A percentile compares a stretch with the other conserved stretches of the same genome.
Evolutionary conservation across 306 rosid genomes (phyloP).

Genomic region (Castanea mollissima): DNA sequence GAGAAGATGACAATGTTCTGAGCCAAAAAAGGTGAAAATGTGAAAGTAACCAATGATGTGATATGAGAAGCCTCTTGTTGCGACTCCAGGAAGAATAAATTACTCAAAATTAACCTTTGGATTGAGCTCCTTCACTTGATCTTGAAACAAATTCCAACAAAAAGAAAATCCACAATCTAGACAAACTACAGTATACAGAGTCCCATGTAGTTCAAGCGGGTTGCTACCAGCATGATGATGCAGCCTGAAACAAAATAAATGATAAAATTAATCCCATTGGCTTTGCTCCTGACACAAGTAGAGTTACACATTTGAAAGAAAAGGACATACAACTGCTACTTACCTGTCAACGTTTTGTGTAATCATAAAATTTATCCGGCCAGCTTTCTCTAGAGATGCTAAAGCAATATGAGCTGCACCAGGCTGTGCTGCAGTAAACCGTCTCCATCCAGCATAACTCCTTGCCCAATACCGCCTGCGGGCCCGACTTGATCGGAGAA

Average conservation of each 20-base stretch:
- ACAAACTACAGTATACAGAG: conserved; percentile 79
- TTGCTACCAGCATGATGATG: conserved; percentile 96
- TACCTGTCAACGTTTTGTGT: conserved; percentile 96
- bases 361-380: conserved; percentile 64
- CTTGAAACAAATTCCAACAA: conserved; percentile 69
- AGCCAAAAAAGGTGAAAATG: background rate
- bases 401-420: conserved; percentile 71
- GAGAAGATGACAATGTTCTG: background rate
- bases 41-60: background rate
- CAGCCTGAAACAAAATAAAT: conserved; percentile 53
- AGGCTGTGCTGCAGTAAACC: conserved; percentile 70
- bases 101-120: conserved; percentile 61
- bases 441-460: conserved; percentile 96
- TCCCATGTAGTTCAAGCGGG: conserved; percentile 92
- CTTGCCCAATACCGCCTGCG: conserved; percentile 96
- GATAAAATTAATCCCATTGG: conserved; percentile 23
- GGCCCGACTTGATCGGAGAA: conserved; percentile 62
- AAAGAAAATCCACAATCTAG: conserved; percentile 69
- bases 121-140: conserved; percentile 77
- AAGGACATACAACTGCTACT: conserved; percentile 10
- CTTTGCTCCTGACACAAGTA: conserved; percentile 18
- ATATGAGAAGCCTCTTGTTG: background rate
- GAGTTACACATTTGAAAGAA: conserved; percentile 6
- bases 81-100: conserved; percentile 3
- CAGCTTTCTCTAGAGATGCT: conserved; percentile 73